Base-by-base conservation (phyloP, 2,329 filamentous ascomycete species). In the Lachnellula cervina region DNA sequence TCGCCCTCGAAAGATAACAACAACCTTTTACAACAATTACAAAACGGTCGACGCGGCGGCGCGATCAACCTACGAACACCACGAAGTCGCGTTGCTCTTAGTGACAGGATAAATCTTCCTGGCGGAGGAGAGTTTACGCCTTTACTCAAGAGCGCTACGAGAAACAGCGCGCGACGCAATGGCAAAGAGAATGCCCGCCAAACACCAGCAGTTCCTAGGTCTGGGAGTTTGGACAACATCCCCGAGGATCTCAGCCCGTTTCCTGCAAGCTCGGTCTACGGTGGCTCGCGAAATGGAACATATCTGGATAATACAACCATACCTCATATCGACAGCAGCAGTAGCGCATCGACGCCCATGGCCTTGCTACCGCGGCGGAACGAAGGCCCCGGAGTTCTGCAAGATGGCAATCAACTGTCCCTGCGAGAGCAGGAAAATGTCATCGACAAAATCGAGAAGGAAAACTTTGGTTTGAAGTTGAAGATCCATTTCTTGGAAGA, bases 401-500 rank as follows among this genome's bases (percentile, higher is more conserved):
- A 92, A 59, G 88, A 94, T 64, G 91, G 91, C 19, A 96, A 97
- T 65, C 87, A 95, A 68, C 80, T 97, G 64, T 96, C 94, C 1
- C 74, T 99, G 56, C 86, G 91, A 59, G 94, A 99, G 69, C 94
- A 99, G 72, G 94, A 97, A 73, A 91, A 90, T 64, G 88, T 94
- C 63, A 93, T 99, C 64, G 90, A 97, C 74, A 89, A 89, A 68
- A 93, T 99, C 65, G 91, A 97, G 69, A 99, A 99, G 76, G 94
- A 97, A 69, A 99, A 99, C 69, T 99, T 97, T 69, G 90, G 90
- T 23, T 79, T 99, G 52, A 97, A 97, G 73, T 81, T 97, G 64
- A 97, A 96, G 72, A 96, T 97, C 52, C 91, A 97, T 72, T 99
- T 96, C 70, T 80, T 99, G 54, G 91, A 99, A 71, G 90, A 97